Percentiles rank a stretch among this genome's conserved stretches.
These are phyloP conservation scores for Fusarium cyanostomum DNA, from an alignment of 2,329 filamentous ascomycete species.

Conservation along the genomic window DNA sequence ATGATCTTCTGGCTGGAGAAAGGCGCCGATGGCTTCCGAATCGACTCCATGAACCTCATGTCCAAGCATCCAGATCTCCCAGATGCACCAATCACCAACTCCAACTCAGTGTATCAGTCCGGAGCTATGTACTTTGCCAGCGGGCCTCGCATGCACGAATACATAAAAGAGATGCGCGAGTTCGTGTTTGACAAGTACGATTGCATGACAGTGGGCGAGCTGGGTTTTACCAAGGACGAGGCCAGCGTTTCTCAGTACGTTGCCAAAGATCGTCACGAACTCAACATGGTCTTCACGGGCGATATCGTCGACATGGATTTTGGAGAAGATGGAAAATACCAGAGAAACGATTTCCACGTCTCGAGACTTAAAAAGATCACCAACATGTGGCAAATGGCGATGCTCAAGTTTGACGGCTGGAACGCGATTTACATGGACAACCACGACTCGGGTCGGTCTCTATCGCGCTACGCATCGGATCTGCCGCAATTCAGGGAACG, in stretches of 20 bases:
- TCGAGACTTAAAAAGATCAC: slow-evolving; percentile 49
- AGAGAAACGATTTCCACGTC: slow-evolving; percentile 53
- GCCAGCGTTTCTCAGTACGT: slow-evolving; percentile 59
- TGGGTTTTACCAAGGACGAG: slow-evolving; percentile 48
- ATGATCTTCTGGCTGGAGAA: slow-evolving; percentile 81
- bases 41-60: slow-evolving; percentile 73
- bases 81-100: slow-evolving; percentile 57
- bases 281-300: slow-evolving; percentile 43
- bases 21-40: slow-evolving; percentile 74
- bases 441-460: slow-evolving; percentile 62
- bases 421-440: slow-evolving; percentile 65
- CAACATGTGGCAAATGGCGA: slow-evolving; percentile 51
- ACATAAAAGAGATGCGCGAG: slow-evolving; percentile 41
- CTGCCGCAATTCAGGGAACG: slow-evolving; percentile 48
- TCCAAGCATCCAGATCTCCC: slow-evolving; percentile 67
- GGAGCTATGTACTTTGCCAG: slow-evolving; percentile 59
- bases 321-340: slow-evolving; percentile 50
- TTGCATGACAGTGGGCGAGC: slow-evolving; percentile 60
- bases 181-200: slow-evolving; percentile 59
- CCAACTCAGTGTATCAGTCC: slow-evolving; percentile 47
- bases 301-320: slow-evolving; percentile 42
- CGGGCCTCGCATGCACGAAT: slow-evolving; percentile 63
- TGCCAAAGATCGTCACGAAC: slow-evolving; percentile 51
- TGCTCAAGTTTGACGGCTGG: slow-evolving; percentile 53
- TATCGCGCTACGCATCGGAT: slow-evolving; percentile 59